These are phyloP conservation scores for Aspergillus sp. DNA, from an alignment of 2,329 filamentous ascomycete species.

Conservation along the genomic window DNA sequence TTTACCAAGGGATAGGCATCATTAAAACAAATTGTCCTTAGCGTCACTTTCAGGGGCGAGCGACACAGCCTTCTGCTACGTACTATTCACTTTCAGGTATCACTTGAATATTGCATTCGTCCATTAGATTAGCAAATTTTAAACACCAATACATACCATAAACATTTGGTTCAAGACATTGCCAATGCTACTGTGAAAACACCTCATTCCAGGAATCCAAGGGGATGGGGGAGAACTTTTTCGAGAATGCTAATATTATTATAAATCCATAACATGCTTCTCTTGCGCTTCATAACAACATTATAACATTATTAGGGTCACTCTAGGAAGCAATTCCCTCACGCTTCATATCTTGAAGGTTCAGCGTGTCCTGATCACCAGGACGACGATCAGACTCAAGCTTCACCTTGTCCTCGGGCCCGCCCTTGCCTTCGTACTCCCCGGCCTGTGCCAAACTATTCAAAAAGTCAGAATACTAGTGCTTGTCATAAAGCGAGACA, in stretches of 20 bases:
- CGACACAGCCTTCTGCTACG: no score
- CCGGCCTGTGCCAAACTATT: slow-evolving; percentile 34
- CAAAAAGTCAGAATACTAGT: not conserved
- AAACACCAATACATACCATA: no score
- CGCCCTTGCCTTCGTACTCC: slow-evolving; percentile 37
- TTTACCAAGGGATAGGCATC: no score
- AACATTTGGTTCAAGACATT: no score
- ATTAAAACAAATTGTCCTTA: no score
- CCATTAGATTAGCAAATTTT: no score
- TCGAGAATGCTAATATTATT: not conserved
- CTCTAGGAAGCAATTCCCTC: slow-evolving; percentile 17
- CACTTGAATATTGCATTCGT: no score
- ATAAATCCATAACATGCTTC: not conserved
- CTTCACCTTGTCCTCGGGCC: slow-evolving; percentile 36
- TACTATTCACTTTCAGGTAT: no score
- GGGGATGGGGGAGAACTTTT: not conserved
- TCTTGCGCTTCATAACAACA: not conserved
- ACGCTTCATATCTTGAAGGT: slow-evolving; percentile 24
- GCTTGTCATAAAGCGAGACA: slow-evolving; percentile 1
- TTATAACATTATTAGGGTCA: not conserved
- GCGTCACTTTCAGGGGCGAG: no score
- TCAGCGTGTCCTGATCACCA: slow-evolving; percentile 29
- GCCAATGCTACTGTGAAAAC: no score
- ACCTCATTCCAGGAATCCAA: not conserved
- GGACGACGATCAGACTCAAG: slow-evolving; percentile 24